Conservation (phyloP, 2,329 filamentous ascomycete genomes). For the Epichloe sibirici region DNA sequence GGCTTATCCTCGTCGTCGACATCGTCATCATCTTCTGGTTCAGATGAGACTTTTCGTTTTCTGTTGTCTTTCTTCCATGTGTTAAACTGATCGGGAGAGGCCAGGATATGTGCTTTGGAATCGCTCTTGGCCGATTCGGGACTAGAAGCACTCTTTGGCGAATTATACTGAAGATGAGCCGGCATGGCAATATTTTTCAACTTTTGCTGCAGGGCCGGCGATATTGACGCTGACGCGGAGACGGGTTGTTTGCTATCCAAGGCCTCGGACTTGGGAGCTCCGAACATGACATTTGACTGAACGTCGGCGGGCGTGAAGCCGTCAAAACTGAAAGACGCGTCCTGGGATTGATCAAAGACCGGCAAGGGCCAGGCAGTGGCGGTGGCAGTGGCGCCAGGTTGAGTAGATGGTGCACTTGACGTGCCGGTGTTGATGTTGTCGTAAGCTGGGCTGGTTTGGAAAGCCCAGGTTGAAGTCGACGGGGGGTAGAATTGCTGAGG, state of each 20-base stretch:
- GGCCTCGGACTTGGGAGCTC: conserved; percentile 2
- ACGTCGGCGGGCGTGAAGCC: conserved; percentile 21
- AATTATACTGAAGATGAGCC: conserved; percentile 46
- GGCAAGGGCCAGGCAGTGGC: conserved; percentile 23
- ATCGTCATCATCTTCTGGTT: conserved; percentile 40
- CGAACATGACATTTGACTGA: conserved; percentile 23
- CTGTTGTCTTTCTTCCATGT: conserved; percentile 37
- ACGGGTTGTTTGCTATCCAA: conserved; percentile 4
- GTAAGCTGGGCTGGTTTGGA: conserved; percentile 35
- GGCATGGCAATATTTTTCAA: conserved; percentile 54
- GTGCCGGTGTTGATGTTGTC: conserved; percentile 29
- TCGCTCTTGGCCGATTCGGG: conserved; percentile 42
- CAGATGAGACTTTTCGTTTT: conserved; percentile 59
- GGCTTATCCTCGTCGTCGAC: conserved; percentile 43
- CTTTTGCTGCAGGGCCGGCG: conserved; percentile 39
- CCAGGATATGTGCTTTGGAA: conserved; percentile 33
- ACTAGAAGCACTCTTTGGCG: conserved; percentile 45
- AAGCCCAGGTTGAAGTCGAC: conserved; percentile 30
- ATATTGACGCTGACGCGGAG: conserved; percentile 27
- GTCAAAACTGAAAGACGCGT: conserved; percentile 20
- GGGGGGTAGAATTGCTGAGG: conserved; percentile 20
- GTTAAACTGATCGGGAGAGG: conserved; percentile 45
- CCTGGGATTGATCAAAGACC: conserved; percentile 22
- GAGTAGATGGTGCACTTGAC: conserved; percentile 21
- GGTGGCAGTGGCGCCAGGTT: conserved; percentile 20